phyloP scores from a whole-genome alignment of 2,329 filamentous ascomycete genomes.

The Monosporascus ibericus region DNA sequence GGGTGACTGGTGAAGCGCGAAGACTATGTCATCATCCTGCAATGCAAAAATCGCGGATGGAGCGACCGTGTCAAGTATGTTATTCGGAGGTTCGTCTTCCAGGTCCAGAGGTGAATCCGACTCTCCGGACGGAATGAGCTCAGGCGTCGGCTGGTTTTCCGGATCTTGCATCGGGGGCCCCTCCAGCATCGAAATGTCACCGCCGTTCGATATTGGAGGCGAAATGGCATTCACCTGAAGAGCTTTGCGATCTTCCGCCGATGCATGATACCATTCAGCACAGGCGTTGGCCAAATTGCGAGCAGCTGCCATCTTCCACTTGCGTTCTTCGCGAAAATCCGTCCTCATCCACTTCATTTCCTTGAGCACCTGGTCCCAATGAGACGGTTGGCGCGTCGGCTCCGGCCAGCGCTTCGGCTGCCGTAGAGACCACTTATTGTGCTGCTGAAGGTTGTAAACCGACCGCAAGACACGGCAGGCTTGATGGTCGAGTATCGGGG shows the following conservation, averaged over 20 bases:
- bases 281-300: slow-evolving; percentile 77
- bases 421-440: slow-evolving; percentile 85
- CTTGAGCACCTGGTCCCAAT: slow-evolving; percentile 80
- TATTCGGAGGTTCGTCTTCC: slow-evolving; percentile 30
- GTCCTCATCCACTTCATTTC: slow-evolving; percentile 99
- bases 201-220: slow-evolving; percentile 33
- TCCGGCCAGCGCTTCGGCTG: slow-evolving; percentile 83
- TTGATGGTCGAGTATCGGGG: slow-evolving; percentile 79
- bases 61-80: slow-evolving; percentile 42
- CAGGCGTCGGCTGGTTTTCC: slow-evolving; percentile 55
- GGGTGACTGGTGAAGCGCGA: slow-evolving; percentile 68
- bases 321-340: slow-evolving; percentile 88
- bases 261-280: slow-evolving; percentile 70
- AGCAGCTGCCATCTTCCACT: slow-evolving; percentile 83
- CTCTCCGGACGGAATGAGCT: slow-evolving; percentile 59
- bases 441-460: slow-evolving; percentile 85
- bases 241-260: slow-evolving; percentile 53
- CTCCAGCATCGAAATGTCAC: slow-evolving; percentile 29
- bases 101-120: slow-evolving; percentile 48
- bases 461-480: slow-evolving; percentile 79
- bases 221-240: slow-evolving; percentile 62
- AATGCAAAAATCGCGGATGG: slow-evolving; percentile 79
- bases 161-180: slow-evolving; percentile 21
- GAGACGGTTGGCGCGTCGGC: slow-evolving; percentile 67
- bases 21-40: slow-evolving; percentile 75